A percentile compares a stretch with the other conserved stretches of the same genome.
Evolutionary conservation across 2,329 filamentous ascomycete species (phyloP).

Genomic region (Alternaria novae-zelandiae): DNA sequence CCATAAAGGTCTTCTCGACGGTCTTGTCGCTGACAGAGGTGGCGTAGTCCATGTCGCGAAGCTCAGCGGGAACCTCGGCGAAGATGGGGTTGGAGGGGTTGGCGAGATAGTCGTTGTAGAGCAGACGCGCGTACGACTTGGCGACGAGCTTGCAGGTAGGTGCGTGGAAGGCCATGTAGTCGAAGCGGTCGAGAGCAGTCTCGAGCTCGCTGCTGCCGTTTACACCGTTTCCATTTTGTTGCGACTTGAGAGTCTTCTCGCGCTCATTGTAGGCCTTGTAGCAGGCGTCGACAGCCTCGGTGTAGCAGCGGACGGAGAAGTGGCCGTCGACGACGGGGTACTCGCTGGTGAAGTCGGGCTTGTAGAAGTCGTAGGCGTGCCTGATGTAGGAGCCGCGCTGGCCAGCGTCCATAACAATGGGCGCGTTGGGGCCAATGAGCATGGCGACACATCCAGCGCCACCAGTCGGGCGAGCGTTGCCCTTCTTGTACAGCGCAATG

Average conservation of each 20-base stretch:
- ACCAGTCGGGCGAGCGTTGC: constrained; percentile 59
- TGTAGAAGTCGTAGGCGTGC: constrained; percentile 63
- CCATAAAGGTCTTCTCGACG: constrained; percentile 61
- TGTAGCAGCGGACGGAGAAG: constrained; percentile 61
- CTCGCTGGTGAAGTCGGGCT: constrained; percentile 61
- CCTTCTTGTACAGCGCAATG: constrained; percentile 63
- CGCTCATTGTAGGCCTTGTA: constrained; percentile 61
- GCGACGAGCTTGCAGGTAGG: constrained; percentile 62
- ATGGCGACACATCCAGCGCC: constrained; percentile 62
- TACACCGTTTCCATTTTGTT: constrained; percentile 49
- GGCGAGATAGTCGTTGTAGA: constrained; percentile 60
- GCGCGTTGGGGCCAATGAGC: constrained; percentile 60
- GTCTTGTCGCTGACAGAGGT: constrained; percentile 59
- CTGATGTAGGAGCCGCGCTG: constrained; percentile 59
- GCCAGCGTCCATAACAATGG: constrained; percentile 58
- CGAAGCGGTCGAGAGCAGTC: constrained; percentile 59
- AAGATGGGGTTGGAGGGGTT: constrained; percentile 57
- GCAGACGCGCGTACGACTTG: constrained; percentile 60
- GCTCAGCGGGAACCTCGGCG: constrained; percentile 57
- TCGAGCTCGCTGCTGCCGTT: constrained; percentile 49
- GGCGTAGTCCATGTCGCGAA: constrained; percentile 55
- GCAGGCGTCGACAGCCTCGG: constrained; percentile 59
- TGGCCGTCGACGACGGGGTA: constrained; percentile 62
- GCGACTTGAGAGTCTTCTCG: constrained; percentile 54
- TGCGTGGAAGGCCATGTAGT: constrained; percentile 63